A percentile compares a stretch with the other conserved stretches of the same genome.
phyloP scores from a whole-genome alignment of 441 rosid genomes.

The Jatropha multifida region DNA sequence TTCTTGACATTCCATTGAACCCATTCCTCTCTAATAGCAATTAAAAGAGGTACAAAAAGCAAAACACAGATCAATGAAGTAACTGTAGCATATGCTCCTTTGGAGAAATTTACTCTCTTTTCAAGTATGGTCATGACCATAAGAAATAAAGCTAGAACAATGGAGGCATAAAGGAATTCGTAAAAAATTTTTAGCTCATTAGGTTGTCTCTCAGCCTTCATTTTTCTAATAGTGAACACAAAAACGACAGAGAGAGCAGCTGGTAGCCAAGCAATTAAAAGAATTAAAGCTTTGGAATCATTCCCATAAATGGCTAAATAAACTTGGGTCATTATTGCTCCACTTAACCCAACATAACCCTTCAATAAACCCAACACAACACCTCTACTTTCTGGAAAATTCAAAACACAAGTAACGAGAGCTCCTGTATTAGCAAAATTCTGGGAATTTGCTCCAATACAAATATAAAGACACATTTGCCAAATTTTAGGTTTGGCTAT shows the following conservation, averaged over 20 bases:
- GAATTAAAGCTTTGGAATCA: slow-evolving; percentile 66
- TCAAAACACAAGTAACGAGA: slow-evolving; percentile 75
- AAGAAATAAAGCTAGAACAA: slow-evolving; percentile 66
- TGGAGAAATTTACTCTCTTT: slow-evolving; percentile 48
- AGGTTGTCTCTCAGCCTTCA: slow-evolving; percentile 48
- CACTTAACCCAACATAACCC: slow-evolving; percentile 84
- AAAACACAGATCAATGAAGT: slow-evolving; percentile 45
- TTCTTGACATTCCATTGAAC: slow-evolving; percentile 51
- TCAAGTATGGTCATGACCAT: slow-evolving; percentile 60
- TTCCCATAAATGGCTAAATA: slow-evolving; percentile 74
- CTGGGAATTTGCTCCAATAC: slow-evolving; percentile 79
- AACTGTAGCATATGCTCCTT: slow-evolving; percentile 44
- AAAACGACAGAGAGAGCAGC: slow-evolving; percentile 72
- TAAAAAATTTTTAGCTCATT: slow-evolving; percentile 60
- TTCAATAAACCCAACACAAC: slow-evolving; percentile 72
- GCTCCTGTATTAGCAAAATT: slow-evolving; percentile 86
- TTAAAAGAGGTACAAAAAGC: slow-evolving; percentile 61
- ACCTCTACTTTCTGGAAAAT: slow-evolving; percentile 87
- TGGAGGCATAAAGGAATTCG: slow-evolving; percentile 52
- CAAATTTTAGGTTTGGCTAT: slow-evolving; percentile 64
- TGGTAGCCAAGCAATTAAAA: slow-evolving; percentile 81
- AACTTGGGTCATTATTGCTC: slow-evolving; percentile 79
- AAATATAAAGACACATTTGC: slow-evolving; percentile 84
- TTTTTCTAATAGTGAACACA: slow-evolving; percentile 57
- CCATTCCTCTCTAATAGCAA: slow-evolving; percentile 61